phyloP scores from a whole-genome alignment of 495 filamentous ascomycete genomes.

The Filosporella fistucella region DNA sequence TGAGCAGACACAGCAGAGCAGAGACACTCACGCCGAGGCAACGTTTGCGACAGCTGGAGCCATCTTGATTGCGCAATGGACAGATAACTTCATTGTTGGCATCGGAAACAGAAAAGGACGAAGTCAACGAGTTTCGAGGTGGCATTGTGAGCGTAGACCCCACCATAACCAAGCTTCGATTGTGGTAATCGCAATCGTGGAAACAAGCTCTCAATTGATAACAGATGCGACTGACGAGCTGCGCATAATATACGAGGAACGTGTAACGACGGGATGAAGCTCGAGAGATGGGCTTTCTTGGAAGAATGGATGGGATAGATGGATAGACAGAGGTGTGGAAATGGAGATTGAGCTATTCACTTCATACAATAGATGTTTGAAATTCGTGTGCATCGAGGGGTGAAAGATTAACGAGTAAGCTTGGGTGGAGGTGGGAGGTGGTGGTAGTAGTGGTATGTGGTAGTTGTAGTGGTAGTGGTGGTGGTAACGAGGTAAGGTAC shows the following conservation, averaged over 20 bases:
- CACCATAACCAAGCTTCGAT: constrained; percentile 43
- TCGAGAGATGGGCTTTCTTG: too few relatives aligned
- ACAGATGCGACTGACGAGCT: constrained; percentile 5
- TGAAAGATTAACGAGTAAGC: too few relatives aligned
- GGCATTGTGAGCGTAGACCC: constrained; percentile 69
- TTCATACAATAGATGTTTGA: constrained; percentile 23
- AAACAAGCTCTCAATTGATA: constrained; percentile 16
- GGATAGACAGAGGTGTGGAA: not conserved
- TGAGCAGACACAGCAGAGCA: constrained; percentile 20
- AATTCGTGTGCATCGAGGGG: constrained; percentile 3
- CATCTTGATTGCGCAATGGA: constrained; percentile 92
- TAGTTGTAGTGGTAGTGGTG: too few relatives aligned
- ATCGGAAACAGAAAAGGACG: constrained; percentile 89
- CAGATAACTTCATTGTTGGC: constrained; percentile 95
- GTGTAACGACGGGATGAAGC: constrained; percentile 2
- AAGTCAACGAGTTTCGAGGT: constrained; percentile 79
- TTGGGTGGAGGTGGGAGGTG: too few relatives aligned
- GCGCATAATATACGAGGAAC: constrained; percentile 9
- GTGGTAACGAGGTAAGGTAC: too few relatives aligned
- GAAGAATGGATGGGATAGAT: not conserved
- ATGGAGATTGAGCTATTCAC: constrained; percentile 20
- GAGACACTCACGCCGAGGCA: constrained; percentile 84
- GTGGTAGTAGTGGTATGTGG: too few relatives aligned
- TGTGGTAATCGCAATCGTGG: constrained; percentile 11
- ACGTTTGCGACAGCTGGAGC: constrained; percentile 94